Evolutionary conservation across 2,329 filamentous ascomycete species (phyloP).

Genomic region (Fusarium chlamydosporum): DNA sequence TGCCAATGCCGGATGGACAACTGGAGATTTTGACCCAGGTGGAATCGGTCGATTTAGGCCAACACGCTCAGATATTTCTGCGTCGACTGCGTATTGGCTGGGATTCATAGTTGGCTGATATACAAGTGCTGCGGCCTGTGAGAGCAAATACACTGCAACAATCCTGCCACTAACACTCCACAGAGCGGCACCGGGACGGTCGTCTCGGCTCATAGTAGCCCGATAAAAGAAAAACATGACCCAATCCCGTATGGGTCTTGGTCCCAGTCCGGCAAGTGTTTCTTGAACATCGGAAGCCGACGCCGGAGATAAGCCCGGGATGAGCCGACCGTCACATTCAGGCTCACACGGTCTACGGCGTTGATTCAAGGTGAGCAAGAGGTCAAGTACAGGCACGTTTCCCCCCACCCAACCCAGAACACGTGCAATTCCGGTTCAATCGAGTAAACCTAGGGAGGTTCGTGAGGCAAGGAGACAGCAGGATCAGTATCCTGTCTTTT

Average conservation of each 20-base stretch:
- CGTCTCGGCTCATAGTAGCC: conserved; percentile 36
- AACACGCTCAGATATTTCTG: neutral
- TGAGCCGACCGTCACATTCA: conserved; percentile 3
- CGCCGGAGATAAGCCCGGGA: conserved; percentile 24
- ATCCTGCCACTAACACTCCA: neutral
- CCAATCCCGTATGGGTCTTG: conserved; percentile 7
- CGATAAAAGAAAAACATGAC: conserved; percentile 17
- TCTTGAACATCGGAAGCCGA: conserved; percentile 24
- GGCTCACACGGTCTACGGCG: too few species aligned
- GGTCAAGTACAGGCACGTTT: neutral
- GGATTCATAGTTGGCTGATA: neutral
- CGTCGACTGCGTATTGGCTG: neutral
- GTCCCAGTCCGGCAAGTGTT: conserved; percentile 16
- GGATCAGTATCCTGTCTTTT: conserved; percentile 3
- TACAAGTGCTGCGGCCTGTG: neutral
- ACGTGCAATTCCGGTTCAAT: neutral
- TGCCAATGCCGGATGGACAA: neutral
- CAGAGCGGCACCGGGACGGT: conserved; percentile 2
- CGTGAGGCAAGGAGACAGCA: neutral
- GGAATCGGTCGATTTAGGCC: neutral
- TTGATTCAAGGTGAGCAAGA: conserved; percentile 1
- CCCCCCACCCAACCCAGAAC: neutral
- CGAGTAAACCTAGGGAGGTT: conserved; percentile 1
- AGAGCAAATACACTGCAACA: conserved; percentile 10
- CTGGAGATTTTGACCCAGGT: neutral